phyloP scores from a whole-genome alignment of 1,284 basidiomycete genomes.

The Malassezia globosa region DNA sequence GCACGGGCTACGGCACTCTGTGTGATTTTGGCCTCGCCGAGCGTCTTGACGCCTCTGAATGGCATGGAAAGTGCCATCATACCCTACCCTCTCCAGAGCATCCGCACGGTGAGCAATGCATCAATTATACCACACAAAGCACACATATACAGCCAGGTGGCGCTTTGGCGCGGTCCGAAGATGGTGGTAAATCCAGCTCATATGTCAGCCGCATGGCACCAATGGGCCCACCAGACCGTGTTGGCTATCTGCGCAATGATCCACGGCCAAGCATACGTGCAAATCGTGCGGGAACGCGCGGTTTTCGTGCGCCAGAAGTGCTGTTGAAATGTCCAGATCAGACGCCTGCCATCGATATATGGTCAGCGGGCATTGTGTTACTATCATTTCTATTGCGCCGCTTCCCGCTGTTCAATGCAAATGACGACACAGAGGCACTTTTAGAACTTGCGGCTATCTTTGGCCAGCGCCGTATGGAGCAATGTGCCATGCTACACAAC shows the following conservation, averaged over 20 bases:
- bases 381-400: slow-evolving; percentile 83
- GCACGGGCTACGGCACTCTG: slow-evolving; percentile 69
- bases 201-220: neutral
- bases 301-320: slow-evolving; percentile 94
- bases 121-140: slow-evolving; percentile 32
- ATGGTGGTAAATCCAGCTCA: slow-evolving; percentile 47
- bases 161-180: slow-evolving; percentile 20
- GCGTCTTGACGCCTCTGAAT: slow-evolving; percentile 36
- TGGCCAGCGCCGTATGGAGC: slow-evolving; percentile 72
- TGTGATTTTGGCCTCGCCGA: slow-evolving; percentile 78
- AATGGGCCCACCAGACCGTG: slow-evolving; percentile 41
- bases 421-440: slow-evolving; percentile 84
- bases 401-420: slow-evolving; percentile 89
- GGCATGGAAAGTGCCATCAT: slow-evolving; percentile 45
- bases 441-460: slow-evolving; percentile 87
- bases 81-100: slow-evolving; percentile 26
- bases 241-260: slow-evolving; percentile 40
- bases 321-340: slow-evolving; percentile 89
- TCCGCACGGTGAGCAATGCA: slow-evolving; percentile 31
- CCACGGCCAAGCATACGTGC: slow-evolving; percentile 67
- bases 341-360: slow-evolving; percentile 91
- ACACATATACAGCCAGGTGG: slow-evolving; percentile 37
- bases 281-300: slow-evolving; percentile 89
- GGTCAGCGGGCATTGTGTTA: slow-evolving; percentile 85
- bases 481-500: slow-evolving; percentile 70